Evolutionary conservation across 768 basidiomycete genomes (phyloP).

Genomic region (Holtermanniella nyarrowii): DNA sequence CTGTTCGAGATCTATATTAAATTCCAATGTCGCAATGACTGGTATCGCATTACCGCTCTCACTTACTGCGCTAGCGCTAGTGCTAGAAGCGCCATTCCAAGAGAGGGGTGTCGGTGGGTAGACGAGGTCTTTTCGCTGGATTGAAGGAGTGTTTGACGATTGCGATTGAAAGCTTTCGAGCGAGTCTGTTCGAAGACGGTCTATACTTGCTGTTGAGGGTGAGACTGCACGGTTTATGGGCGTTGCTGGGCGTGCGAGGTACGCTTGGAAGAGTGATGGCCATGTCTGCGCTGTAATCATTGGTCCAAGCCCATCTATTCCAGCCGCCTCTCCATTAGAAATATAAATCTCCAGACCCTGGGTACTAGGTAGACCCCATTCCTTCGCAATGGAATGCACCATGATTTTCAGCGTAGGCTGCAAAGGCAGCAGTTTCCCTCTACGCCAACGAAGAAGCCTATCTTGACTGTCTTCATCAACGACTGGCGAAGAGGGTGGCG

Average conservation of each 20-base stretch:
- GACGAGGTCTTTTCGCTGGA: constrained; percentile 16
- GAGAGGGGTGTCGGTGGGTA: constrained; percentile 24
- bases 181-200: background rate
- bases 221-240: background rate
- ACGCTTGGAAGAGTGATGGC: constrained; percentile 20
- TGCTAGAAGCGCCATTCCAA: constrained; percentile 5
- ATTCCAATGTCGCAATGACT: constrained; percentile 70
- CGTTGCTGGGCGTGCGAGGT: constrained; percentile 6
- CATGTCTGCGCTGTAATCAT: constrained; percentile 23
- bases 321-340: constrained; percentile 18
- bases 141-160: constrained; percentile 20
- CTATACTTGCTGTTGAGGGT: background rate
- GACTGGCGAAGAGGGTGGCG: background rate
- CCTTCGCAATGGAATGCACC: constrained; percentile 75
- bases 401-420: constrained; percentile 75
- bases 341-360: constrained; percentile 75
- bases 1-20: constrained; percentile 66
- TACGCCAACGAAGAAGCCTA: constrained; percentile 44
- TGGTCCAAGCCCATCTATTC: constrained; percentile 19
- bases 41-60: constrained; percentile 41
- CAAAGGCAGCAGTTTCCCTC: constrained; percentile 78
- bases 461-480: constrained; percentile 2
- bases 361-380: constrained; percentile 83
- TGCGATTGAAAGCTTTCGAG: background rate
- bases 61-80: no score